Conservation (phyloP, 2,329 filamentous ascomycete species). For the Hysterium pulicare region DNA sequence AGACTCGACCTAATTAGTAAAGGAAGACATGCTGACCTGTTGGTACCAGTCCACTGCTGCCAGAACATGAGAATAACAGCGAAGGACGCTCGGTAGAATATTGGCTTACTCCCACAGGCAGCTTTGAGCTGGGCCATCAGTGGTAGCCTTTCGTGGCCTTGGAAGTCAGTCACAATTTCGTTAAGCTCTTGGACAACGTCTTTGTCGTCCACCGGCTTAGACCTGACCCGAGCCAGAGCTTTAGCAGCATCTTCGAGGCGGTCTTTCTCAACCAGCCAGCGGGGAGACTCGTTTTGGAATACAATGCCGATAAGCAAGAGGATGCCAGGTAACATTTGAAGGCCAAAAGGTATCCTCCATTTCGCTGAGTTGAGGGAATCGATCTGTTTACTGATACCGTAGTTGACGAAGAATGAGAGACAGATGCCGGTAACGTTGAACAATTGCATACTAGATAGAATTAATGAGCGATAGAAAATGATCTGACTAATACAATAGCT, state of each 20-base stretch:
- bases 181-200: slow-evolving; percentile 40
- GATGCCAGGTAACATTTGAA: slow-evolving; percentile 52
- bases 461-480: slow-evolving; percentile 2
- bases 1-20: neutral
- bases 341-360: slow-evolving; percentile 52
- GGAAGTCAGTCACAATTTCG: slow-evolving; percentile 42
- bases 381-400: slow-evolving; percentile 47
- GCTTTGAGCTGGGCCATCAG: slow-evolving; percentile 38
- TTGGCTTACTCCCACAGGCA: slow-evolving; percentile 36
- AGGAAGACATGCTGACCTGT: slow-evolving; percentile 6
- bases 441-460: slow-evolving; percentile 27
- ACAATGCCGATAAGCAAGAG: slow-evolving; percentile 50
- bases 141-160: slow-evolving; percentile 41
- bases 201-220: slow-evolving; percentile 31
- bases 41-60: slow-evolving; percentile 40
- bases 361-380: slow-evolving; percentile 44
- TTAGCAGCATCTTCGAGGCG: slow-evolving; percentile 43
- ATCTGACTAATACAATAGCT: slow-evolving; percentile 6
- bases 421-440: slow-evolving; percentile 48
- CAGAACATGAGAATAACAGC: slow-evolving; percentile 45
- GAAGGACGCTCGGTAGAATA: slow-evolving; percentile 41
- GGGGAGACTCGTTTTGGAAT: slow-evolving; percentile 52
- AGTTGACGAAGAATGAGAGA: slow-evolving; percentile 53
- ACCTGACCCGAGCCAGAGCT: slow-evolving; percentile 39
- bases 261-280: slow-evolving; percentile 54